Evolutionary conservation across 768 basidiomycete genomes (phyloP).

Genomic region (Melanogaster broomeanus): DNA sequence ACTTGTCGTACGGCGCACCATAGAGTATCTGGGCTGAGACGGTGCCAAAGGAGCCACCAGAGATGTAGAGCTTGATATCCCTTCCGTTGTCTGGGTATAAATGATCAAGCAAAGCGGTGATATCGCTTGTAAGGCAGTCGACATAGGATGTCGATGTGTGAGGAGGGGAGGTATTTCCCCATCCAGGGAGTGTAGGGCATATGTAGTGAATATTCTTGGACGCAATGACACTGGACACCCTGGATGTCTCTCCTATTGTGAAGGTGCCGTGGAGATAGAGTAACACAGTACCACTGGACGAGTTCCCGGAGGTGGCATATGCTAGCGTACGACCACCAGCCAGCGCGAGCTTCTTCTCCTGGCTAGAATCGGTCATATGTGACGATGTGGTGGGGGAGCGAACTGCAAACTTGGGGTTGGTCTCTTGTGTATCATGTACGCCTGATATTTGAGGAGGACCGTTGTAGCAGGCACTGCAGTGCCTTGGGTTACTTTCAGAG

Average conservation of each 20-base stretch:
- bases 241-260: slow-evolving; percentile 45
- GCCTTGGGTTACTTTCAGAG: too few species aligned
- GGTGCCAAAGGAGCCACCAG: slow-evolving; percentile 57
- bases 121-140: slow-evolving; percentile 43
- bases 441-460: too few species aligned
- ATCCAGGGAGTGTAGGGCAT: slow-evolving; percentile 57
- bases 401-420: too few species aligned
- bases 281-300: slow-evolving; percentile 47
- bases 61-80: slow-evolving; percentile 48
- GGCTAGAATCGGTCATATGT: slow-evolving; percentile 5
- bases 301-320: slow-evolving; percentile 54
- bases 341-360: slow-evolving; percentile 23
- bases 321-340: slow-evolving; percentile 49
- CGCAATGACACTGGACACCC: slow-evolving; percentile 34
- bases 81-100: slow-evolving; percentile 43
- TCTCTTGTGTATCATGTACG: too few species aligned
- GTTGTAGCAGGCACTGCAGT: too few species aligned
- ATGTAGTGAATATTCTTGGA: slow-evolving; percentile 47
- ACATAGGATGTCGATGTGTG: slow-evolving; percentile 37
- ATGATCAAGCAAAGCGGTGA: slow-evolving; percentile 48
- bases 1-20: slow-evolving; percentile 49
- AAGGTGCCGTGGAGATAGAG: slow-evolving; percentile 61
- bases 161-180: slow-evolving; percentile 54
- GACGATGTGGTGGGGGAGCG: too few species aligned
- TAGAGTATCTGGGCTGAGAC: slow-evolving; percentile 58